phyloP scores from a whole-genome alignment of 371 early-diverging fungal species.

The Zychaea mexicana region DNA sequence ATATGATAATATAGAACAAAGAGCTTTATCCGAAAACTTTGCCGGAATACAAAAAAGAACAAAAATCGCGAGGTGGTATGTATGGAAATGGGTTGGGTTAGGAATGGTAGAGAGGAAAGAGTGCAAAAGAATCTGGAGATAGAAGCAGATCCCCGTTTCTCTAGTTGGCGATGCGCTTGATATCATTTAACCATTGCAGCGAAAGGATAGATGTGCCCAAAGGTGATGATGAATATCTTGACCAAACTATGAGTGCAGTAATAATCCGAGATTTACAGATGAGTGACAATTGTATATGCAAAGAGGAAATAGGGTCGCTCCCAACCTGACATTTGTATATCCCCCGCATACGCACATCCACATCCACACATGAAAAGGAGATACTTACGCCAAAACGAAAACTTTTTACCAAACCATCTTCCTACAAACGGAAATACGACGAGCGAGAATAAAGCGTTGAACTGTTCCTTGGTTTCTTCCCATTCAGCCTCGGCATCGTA shows the following conservation, averaged over 20 bases:
- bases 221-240: slow-evolving; percentile 18
- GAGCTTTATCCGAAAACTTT: no score
- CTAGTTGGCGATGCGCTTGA: slow-evolving; percentile 15
- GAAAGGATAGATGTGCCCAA: slow-evolving; percentile 9
- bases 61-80: no score
- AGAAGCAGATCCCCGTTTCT: not conserved
- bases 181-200: slow-evolving; percentile 16
- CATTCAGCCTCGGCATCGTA: slow-evolving; percentile 63
- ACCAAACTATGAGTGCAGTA: slow-evolving; percentile 19
- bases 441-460: slow-evolving; percentile 54
- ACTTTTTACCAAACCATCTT: slow-evolving; percentile 61
- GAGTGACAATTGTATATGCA: no score
- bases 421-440: slow-evolving; percentile 64
- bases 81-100: no score
- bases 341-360: no score
- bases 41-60: no score
- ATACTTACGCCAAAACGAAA: slow-evolving; percentile 58
- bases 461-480: slow-evolving; percentile 65
- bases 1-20: no score
- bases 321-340: no score
- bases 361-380: not conserved
- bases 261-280: no score
- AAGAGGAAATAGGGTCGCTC: no score
- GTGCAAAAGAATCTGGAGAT: not conserved
- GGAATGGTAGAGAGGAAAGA: not conserved